A percentile compares a stretch with the other conserved stretches of the same genome.
Conservation (phyloP, 257 asterid genomes). For the Handroanthus guayacan region DNA sequence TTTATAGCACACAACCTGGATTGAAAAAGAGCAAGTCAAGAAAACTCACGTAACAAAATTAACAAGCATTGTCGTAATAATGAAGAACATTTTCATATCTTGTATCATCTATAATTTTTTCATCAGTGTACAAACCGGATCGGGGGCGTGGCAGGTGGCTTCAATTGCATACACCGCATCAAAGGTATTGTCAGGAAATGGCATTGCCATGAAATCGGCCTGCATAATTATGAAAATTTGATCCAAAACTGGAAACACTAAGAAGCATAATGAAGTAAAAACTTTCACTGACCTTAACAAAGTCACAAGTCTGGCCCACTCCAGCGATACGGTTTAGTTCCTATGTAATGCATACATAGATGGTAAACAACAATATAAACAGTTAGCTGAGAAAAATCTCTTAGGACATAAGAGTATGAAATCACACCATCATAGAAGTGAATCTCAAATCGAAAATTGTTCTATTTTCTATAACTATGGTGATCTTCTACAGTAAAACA, state of each 20-base stretch:
- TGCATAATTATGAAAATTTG: constrained; percentile 42
- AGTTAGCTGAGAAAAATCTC: not conserved
- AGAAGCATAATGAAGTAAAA: constrained; percentile 1
- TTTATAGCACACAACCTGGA: constrained; percentile 93
- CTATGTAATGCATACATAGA: constrained; percentile 45
- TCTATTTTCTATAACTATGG: not conserved
- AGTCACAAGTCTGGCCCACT: constrained; percentile 76
- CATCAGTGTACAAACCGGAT: constrained; percentile 61
- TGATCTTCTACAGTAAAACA: not conserved
- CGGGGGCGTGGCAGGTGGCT: constrained; percentile 99
- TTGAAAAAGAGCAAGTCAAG: constrained; percentile 10
- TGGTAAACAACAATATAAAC: not conserved
- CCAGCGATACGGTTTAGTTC: constrained; percentile 75
- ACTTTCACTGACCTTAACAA: constrained; percentile 71
- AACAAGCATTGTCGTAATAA: not conserved
- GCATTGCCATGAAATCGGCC: constrained; percentile 99
- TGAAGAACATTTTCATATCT: not conserved
- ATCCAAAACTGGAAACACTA: constrained; percentile 33
- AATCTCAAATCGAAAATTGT: not conserved
- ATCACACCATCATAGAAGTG: not conserved
- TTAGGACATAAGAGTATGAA: not conserved
- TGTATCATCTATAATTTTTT: too few relatives aligned
- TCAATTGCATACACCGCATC: constrained; percentile 98
- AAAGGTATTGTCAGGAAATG: constrained; percentile 81
- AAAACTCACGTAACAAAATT: not conserved